Evolutionary conservation across 495 filamentous ascomycete species (phyloP).

Genomic region (Penicillium cosmopolitanum): DNA sequence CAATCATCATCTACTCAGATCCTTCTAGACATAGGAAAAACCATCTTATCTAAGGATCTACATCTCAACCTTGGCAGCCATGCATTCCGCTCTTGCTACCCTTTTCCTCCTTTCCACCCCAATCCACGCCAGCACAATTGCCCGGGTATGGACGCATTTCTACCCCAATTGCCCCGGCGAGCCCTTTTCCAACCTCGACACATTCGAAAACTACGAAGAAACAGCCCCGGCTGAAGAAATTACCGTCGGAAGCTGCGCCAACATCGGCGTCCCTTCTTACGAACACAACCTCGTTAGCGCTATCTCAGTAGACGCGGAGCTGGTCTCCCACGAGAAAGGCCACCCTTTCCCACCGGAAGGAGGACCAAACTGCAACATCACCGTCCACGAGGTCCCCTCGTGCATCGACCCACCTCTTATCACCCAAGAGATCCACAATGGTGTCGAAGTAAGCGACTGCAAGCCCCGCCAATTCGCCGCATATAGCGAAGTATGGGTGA

Average conservation of each 20-base stretch:
- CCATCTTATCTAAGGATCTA: not conserved
- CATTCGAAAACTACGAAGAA: conserved; percentile 35
- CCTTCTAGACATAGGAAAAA: not conserved
- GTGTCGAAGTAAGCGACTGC: conserved; percentile 35
- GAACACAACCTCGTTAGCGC: conserved; percentile 32
- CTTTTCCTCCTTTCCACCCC: conserved; percentile 32
- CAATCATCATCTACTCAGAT: not conserved
- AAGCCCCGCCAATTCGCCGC: conserved; percentile 27
- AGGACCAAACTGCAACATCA: conserved; percentile 36
- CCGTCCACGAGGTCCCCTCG: conserved; percentile 41
- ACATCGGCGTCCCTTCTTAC: conserved; percentile 35
- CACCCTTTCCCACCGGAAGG: conserved; percentile 19
- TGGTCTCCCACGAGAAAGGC: conserved; percentile 22
- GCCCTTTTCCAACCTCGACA: conserved; percentile 26
- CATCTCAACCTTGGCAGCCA: conserved; percentile 4
- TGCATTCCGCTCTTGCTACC: conserved; percentile 27
- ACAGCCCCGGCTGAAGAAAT: conserved; percentile 31
- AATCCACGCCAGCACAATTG: conserved; percentile 30
- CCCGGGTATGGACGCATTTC: conserved; percentile 43
- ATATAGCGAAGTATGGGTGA: conserved; percentile 40
- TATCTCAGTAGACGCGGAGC: conserved; percentile 38
- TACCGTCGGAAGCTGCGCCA: conserved; percentile 31
- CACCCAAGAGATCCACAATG: conserved; percentile 23
- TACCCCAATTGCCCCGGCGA: conserved; percentile 40
- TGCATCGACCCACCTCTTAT: conserved; percentile 41